These are phyloP conservation scores for Hypoxylon sp. DNA, from an alignment of 2,329 filamentous ascomycete genomes.

Conservation along the genomic window DNA sequence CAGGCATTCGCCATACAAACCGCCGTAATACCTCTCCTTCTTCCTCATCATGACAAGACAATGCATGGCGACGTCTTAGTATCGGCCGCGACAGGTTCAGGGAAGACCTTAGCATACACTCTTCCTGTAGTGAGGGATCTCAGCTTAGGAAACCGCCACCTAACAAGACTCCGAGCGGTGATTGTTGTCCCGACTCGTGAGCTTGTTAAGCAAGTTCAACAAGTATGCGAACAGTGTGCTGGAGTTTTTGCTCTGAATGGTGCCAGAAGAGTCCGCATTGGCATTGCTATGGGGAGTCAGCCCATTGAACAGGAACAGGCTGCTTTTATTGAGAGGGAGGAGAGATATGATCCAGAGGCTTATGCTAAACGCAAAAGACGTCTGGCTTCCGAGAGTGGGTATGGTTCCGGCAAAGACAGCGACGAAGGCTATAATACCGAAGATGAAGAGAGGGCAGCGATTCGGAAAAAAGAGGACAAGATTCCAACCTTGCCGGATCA, in stretches of 20 bases:
- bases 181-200: constrained; percentile 93
- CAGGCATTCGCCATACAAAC: constrained; percentile 86
- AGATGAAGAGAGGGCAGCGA: constrained; percentile 51
- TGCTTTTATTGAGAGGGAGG: constrained; percentile 59
- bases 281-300: constrained; percentile 85
- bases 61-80: constrained; percentile 86
- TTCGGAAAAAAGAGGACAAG: constrained; percentile 51
- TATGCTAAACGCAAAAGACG: constrained; percentile 60
- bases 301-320: constrained; percentile 76
- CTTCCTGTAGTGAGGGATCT: constrained; percentile 87
- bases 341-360: constrained; percentile 74
- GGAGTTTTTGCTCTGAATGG: constrained; percentile 69
- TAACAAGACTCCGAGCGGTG: constrained; percentile 79
- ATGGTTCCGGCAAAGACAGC: constrained; percentile 57
- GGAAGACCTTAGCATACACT: constrained; percentile 93
- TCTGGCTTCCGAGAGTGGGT: constrained; percentile 60
- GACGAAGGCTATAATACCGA: constrained; percentile 56
- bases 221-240: constrained; percentile 81
- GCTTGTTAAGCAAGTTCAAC: constrained; percentile 86
- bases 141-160: constrained; percentile 68
- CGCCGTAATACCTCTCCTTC: constrained; percentile 82
- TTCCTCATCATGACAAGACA: constrained; percentile 71
- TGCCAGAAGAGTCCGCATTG: constrained; percentile 80
- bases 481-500: constrained; percentile 68
- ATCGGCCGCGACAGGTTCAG: constrained; percentile 93